Base-by-base conservation (phyloP, 1,284 basidiomycete genomes). In the Cutaneotrichosporon dermatis region DNA sequence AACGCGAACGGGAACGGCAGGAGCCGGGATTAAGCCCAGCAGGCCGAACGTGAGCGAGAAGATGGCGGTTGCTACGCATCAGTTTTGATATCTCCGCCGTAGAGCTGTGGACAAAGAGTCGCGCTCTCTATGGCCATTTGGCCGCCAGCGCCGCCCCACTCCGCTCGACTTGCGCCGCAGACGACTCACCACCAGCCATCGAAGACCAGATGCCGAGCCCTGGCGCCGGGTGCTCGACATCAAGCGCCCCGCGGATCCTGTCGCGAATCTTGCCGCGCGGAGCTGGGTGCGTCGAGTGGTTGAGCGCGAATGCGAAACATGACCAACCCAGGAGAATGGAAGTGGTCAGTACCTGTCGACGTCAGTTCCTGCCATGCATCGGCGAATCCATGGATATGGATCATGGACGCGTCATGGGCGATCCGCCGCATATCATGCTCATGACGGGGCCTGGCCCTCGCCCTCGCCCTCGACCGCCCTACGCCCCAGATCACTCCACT, bases 321-420 rank as follows among this genome's bases (percentile, higher is more conserved):
- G 66, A 66, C 75, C 75, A 78, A 7, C 76, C 75, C 12, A 70
- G 58, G 9, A 78, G 63, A 55, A 78, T 78, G 7, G 75, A 63
- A 2, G 60, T 36, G 3, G 76, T 77, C 36, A 78, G 64, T 12
- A 57, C 49, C 63, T 64, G 57, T 3, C 25, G 25, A 2, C 2
- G 50, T 58, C 25, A 51, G 57, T n/a, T n/a, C n/a, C n/a, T n/a
- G n/a, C n/a, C n/a, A n/a, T n/a, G n/a, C n/a, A n/a, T n/a, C n/a
- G n/a, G n/a, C n/a, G n/a, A n/a, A n/a, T 25, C 12, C 13, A 9
- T 40, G 36, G 13, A 50, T 7, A 12, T 2, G 12, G 34, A 7
- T 42, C 37, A 43, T 46, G 15, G 43, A 33, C 6, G 13, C 44
- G 34, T 45, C 43, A 25, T 12, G 13, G 34, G 35, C 13, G 10